Evolutionary conservation across 352 stramenopile genomes (phyloP).

Genomic region (Globisporangium sylvaticum): DNA sequence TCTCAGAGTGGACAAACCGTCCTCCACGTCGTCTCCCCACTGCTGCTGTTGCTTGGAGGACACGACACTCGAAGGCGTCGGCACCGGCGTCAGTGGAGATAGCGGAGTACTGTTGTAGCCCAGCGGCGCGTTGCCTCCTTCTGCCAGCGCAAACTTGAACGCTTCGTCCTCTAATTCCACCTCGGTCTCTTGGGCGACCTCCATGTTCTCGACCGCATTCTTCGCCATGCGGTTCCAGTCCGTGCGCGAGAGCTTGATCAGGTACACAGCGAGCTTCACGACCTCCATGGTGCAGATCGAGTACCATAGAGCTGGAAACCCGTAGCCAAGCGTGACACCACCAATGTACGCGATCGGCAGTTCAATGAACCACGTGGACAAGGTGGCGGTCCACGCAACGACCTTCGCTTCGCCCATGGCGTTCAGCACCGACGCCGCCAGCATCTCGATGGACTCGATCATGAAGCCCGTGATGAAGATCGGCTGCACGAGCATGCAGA

Average conservation of each 20-base stretch:
- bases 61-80: too few relatives aligned
- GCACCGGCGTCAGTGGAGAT: too few relatives aligned
- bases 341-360: conserved; percentile 44
- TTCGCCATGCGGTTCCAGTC: conserved; percentile 27
- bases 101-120: too few relatives aligned
- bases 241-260: conserved; percentile 25
- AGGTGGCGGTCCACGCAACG: conserved; percentile 29
- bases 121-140: too few relatives aligned
- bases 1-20: too few relatives aligned
- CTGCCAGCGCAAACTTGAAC: too few relatives aligned
- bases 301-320: conserved; percentile 47
- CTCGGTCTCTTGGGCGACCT: too few relatives aligned
- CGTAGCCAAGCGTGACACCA: conserved; percentile 35
- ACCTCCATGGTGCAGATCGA: conserved; percentile 37
- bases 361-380: conserved; percentile 43
- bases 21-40: too few relatives aligned
- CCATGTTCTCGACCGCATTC: too few relatives aligned
- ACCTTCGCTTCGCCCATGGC: conserved; percentile 48
- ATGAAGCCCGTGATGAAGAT: conserved; percentile 45
- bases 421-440: conserved; percentile 38
- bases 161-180: too few relatives aligned
- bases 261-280: conserved; percentile 34
- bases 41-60: too few relatives aligned
- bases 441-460: conserved; percentile 48
- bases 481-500: conserved; percentile 42